Evolutionary conservation across 202 grass and related monocot species (phyloP).

Genomic region (Dendrocalamus latiflorus): DNA sequence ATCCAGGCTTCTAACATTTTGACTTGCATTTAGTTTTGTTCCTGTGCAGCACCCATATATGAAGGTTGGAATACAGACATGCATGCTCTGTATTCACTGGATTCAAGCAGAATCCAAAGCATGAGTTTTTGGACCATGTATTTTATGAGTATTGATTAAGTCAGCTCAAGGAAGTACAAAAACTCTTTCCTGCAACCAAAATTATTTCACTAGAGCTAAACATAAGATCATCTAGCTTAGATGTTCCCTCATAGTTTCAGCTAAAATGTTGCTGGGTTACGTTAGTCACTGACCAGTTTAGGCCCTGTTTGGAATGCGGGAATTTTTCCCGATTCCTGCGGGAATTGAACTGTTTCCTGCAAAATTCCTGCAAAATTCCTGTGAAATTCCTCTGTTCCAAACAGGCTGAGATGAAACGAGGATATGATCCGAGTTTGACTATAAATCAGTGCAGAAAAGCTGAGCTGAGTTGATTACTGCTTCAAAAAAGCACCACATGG

Average conservation of each 20-base stretch:
- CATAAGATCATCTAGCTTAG: not conserved
- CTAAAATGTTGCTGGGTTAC: not conserved
- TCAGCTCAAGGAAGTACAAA: not conserved
- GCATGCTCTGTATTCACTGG: not conserved
- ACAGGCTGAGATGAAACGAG: not conserved
- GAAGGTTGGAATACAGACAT: not conserved
- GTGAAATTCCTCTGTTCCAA: too few species aligned
- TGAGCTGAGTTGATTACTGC: not conserved
- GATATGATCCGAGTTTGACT: not conserved
- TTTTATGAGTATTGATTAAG: not conserved
- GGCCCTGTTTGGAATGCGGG: too few species aligned
- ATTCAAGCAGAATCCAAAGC: constrained; percentile 4
- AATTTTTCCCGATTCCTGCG: too few species aligned
- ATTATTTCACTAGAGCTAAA: not conserved
- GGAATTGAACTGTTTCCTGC: too few species aligned
- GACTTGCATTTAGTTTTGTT: constrained; percentile 19
- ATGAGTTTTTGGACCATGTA: not conserved
- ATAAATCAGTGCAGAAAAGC: not conserved
- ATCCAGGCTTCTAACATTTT: constrained; percentile 19
- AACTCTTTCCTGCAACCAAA: not conserved
- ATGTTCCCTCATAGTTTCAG: not conserved
- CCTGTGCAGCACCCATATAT: not conserved
- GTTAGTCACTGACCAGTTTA: not conserved
- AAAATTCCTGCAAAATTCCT: too few species aligned
- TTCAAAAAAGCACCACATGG: not conserved